A percentile compares a stretch with the other conserved stretches of the same genome.
phyloP scores from a whole-genome alignment of 345 rosid genomes.

The Passiflora organensis region DNA sequence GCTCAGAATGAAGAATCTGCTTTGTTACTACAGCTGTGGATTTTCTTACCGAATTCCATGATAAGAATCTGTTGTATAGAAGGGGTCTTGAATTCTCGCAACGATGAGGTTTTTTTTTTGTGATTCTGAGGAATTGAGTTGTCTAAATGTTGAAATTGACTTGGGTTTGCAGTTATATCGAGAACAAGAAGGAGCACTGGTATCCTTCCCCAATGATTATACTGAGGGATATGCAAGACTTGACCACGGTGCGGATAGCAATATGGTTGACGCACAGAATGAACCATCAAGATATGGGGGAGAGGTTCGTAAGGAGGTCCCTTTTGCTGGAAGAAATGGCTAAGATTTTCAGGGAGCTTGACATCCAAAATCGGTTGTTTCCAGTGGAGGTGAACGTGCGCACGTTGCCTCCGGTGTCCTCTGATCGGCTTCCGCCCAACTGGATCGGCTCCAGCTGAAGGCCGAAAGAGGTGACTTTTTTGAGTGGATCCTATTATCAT shows the following conservation, averaged over 20 bases:
- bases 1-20: no score
- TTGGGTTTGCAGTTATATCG: slow-evolving; percentile 20
- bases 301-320: slow-evolving; percentile 22
- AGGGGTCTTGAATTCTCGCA: no score
- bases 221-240: slow-evolving; percentile 18
- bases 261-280: slow-evolving; percentile 23
- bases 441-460: slow-evolving; percentile 9
- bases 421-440: slow-evolving; percentile 17
- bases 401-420: slow-evolving; percentile 13
- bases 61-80: no score
- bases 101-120: no score
- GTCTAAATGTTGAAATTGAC: no score
- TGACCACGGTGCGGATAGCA: slow-evolving; percentile 18
- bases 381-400: slow-evolving; percentile 31
- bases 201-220: slow-evolving; percentile 27
- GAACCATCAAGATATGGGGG: slow-evolving; percentile 38
- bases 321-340: slow-evolving; percentile 30
- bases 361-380: slow-evolving; percentile 23
- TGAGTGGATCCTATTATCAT: no score
- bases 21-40: no score
- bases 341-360: slow-evolving; percentile 24
- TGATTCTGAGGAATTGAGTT: no score
- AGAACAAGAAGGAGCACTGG: slow-evolving; percentile 30
- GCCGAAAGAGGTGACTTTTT: no score
- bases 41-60: no score